phyloP scores from a whole-genome alignment of 2,329 filamentous ascomycete species.

The Parafenestella ontariensis region DNA sequence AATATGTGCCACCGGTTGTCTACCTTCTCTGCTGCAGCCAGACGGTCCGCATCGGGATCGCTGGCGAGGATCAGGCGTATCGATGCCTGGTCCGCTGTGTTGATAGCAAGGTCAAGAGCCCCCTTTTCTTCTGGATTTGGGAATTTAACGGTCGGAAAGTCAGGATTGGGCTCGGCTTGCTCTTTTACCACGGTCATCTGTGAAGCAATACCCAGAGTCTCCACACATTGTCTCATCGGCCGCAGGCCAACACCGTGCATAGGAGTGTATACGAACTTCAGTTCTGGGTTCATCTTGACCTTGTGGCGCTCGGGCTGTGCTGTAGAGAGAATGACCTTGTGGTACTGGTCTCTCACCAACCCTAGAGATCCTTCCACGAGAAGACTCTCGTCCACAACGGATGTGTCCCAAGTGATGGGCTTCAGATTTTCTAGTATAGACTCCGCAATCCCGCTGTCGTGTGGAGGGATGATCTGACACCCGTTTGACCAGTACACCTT shows the following conservation, averaged over 20 bases:
- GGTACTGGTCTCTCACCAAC: constrained; percentile 54
- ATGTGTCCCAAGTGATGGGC: constrained; percentile 59
- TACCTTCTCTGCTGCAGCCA: constrained; percentile 67
- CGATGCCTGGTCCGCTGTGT: constrained; percentile 59
- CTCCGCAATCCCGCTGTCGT: constrained; percentile 64
- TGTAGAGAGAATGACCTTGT: constrained; percentile 53
- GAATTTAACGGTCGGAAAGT: constrained; percentile 70
- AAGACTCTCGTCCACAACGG: constrained; percentile 49
- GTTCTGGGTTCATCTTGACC: constrained; percentile 29
- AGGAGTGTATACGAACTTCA: constrained; percentile 62
- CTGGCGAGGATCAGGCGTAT: constrained; percentile 65
- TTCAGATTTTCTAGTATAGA: constrained; percentile 63
- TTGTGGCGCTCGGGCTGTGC: constrained; percentile 34
- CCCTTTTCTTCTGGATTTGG: constrained; percentile 72
- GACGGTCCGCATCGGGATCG: constrained; percentile 70
- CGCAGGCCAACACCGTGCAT: constrained; percentile 64
- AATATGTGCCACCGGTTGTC: constrained; percentile 65
- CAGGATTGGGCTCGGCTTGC: constrained; percentile 66
- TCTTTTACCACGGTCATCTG: constrained; percentile 57
- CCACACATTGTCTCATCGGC: constrained; percentile 54
- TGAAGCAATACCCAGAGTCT: constrained; percentile 49
- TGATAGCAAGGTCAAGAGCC: constrained; percentile 65
- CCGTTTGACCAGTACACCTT: constrained; percentile 72
- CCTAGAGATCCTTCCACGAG: constrained; percentile 53
- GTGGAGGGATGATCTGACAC: constrained; percentile 70